Evolutionary conservation across 768 basidiomycete species (phyloP).

Genomic region (Hygrocybe coccinea): DNA sequence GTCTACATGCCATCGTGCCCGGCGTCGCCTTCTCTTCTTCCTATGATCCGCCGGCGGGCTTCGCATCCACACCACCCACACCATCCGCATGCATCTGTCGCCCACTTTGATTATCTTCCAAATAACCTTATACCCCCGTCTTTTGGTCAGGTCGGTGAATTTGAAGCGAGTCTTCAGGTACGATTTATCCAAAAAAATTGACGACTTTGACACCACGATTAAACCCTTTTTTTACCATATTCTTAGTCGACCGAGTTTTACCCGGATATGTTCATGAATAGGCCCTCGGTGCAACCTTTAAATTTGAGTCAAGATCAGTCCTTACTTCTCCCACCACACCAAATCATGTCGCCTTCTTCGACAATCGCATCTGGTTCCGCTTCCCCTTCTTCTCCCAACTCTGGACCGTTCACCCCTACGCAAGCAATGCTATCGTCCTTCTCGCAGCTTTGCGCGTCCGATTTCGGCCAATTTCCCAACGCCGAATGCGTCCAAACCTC

Average conservation of each 20-base stretch:
- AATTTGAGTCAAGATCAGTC: slow-evolving; percentile 35
- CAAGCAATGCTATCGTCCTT: slow-evolving; percentile 28
- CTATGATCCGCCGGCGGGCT: slow-evolving; percentile 59
- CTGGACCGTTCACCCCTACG: slow-evolving; percentile 48
- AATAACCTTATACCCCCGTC: slow-evolving; percentile 38
- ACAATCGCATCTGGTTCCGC: slow-evolving; percentile 44
- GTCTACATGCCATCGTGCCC: slow-evolving; percentile 60
- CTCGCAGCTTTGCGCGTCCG: slow-evolving; percentile 16
- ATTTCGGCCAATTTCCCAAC: neutral
- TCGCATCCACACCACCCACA: slow-evolving; percentile 49
- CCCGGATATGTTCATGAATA: slow-evolving; percentile 41
- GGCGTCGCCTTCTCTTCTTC: slow-evolving; percentile 52
- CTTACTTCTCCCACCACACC: slow-evolving; percentile 38
- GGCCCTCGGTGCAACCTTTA: slow-evolving; percentile 37
- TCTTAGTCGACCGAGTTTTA: slow-evolving; percentile 47
- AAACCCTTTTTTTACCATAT: slow-evolving; percentile 5
- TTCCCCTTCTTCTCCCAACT: slow-evolving; percentile 47
- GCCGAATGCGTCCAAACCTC: slow-evolving; percentile 13
- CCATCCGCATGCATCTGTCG: slow-evolving; percentile 39
- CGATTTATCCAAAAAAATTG: slow-evolving; percentile 19
- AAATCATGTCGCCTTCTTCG: slow-evolving; percentile 48
- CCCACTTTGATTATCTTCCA: slow-evolving; percentile 55
- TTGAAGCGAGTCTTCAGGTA: slow-evolving; percentile 47
- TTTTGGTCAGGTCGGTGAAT: slow-evolving; percentile 36
- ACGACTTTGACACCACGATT: slow-evolving; percentile 7